Conservation (phyloP, 176 grass and related monocot species). For the Triticum turgidum region DNA sequence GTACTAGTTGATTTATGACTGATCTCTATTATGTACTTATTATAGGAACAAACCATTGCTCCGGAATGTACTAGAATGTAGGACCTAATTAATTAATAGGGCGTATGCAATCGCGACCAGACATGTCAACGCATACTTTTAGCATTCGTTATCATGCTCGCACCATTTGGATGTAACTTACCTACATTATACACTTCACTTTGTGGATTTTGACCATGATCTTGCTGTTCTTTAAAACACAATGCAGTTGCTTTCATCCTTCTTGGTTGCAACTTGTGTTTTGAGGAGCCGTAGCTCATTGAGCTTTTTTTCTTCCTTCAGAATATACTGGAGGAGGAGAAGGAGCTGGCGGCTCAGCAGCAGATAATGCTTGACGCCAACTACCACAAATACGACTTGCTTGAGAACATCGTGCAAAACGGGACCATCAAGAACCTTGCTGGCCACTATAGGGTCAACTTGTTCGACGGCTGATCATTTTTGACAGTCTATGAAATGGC, state of each 20-base stretch:
- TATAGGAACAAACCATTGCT: background rate
- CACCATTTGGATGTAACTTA: background rate
- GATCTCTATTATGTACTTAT: background rate
- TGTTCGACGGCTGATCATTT: conserved; percentile 35
- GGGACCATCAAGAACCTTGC: conserved; percentile 36
- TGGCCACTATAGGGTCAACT: conserved; percentile 39
- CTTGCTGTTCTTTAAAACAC: background rate
- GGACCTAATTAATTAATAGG: background rate
- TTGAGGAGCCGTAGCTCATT: background rate
- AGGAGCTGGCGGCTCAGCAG: conserved; percentile 51
- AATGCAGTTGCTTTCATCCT: background rate
- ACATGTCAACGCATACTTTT: background rate
- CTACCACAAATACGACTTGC: conserved; percentile 47
- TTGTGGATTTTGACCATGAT: conserved; percentile 18
- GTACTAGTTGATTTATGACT: background rate
- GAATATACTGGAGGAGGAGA: conserved; percentile 59
- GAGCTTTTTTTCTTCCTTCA: background rate
- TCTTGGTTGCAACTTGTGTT: background rate
- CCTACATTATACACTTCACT: background rate
- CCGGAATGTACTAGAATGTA: background rate
- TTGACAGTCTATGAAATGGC: background rate
- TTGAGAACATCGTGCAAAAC: conserved; percentile 38
- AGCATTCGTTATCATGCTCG: background rate
- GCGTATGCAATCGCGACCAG: background rate
- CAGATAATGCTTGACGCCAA: conserved; percentile 38